Evolutionary conservation across 2,329 filamentous ascomycete genomes (phyloP).

Genomic region (Aquanectria penicillioides): DNA sequence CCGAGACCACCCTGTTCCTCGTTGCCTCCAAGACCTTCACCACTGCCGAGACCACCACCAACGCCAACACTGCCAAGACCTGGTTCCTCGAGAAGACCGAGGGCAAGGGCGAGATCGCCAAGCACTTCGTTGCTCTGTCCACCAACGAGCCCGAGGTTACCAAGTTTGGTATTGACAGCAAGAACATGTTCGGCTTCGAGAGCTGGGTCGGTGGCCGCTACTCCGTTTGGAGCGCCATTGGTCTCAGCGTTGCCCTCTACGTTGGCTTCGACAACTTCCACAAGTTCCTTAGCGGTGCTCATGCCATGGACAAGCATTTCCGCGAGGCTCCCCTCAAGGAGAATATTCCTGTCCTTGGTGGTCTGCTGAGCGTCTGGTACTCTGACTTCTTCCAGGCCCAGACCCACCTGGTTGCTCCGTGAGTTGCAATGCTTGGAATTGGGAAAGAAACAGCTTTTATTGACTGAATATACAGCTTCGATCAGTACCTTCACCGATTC

Average conservation of each 20-base stretch:
- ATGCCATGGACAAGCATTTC: slow-evolving; percentile 99
- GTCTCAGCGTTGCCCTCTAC: slow-evolving; percentile 92
- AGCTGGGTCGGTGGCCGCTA: slow-evolving; percentile 99
- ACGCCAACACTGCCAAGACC: slow-evolving; percentile 94
- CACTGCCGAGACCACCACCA: slow-evolving; percentile 95
- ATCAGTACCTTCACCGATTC: slow-evolving; percentile 99
- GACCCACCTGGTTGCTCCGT: slow-evolving; percentile 96
- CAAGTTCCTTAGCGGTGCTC: slow-evolving; percentile 91
- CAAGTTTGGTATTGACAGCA: slow-evolving; percentile 98
- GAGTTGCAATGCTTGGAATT: slow-evolving; percentile 52
- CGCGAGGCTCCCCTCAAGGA: slow-evolving; percentile 86
- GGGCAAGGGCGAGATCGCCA: slow-evolving; percentile 87
- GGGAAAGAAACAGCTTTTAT: not conserved
- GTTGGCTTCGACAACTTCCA: slow-evolving; percentile 98
- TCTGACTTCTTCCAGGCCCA: slow-evolving; percentile 98
- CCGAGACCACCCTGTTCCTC: slow-evolving; percentile 98
- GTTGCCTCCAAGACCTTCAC: slow-evolving; percentile 99
- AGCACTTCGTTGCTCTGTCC: slow-evolving; percentile 98
- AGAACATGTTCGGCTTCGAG: slow-evolving; percentile 99
- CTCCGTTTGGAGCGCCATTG: slow-evolving; percentile 99
- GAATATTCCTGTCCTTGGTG: slow-evolving; percentile 94
- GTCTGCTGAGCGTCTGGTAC: slow-evolving; percentile 97
- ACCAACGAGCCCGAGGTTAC: slow-evolving; percentile 95
- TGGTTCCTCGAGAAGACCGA: slow-evolving; percentile 91
- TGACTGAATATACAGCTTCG: slow-evolving; percentile 69